Conservation (phyloP, 73 alveolate species). For the Paramecium bursaria region DNA sequence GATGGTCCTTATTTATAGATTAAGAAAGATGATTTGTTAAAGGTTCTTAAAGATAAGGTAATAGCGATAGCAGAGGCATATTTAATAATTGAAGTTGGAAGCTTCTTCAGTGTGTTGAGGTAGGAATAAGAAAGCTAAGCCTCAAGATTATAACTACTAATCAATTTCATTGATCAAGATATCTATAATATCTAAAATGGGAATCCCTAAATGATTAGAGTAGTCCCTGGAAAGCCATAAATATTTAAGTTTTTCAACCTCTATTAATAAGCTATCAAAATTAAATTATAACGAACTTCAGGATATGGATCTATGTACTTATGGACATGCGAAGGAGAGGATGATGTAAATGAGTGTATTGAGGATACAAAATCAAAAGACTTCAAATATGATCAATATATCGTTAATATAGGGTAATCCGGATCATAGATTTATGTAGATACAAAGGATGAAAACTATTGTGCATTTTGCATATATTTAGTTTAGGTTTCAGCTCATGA, state of each 20-base stretch:
- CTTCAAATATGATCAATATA: neutral
- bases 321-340: neutral
- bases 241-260: slow-evolving; percentile 11
- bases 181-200: neutral
- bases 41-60: neutral
- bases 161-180: slow-evolving; percentile 13
- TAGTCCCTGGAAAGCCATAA: neutral
- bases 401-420: neutral
- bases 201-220: neutral
- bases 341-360: slow-evolving; percentile 16
- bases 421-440: neutral
- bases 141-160: slow-evolving; percentile 2
- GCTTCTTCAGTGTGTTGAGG: neutral
- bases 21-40: neutral
- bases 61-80: slow-evolving; percentile 36
- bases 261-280: neutral
- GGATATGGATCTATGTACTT: slow-evolving; percentile 37
- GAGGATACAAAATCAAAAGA: neutral
- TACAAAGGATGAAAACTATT: slow-evolving; percentile 2
- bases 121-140: neutral
- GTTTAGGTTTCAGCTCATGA: slow-evolving; percentile 1
- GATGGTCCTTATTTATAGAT: slow-evolving; percentile 27
- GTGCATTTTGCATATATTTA: slow-evolving; percentile 21
- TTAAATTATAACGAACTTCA: slow-evolving; percentile 1
- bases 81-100: slow-evolving; percentile 9